A percentile compares a stretch with the other conserved stretches of the same genome.
These are phyloP conservation scores for Volvox carteri DNA, from an alignment of 163 green algal species.

Conservation along the genomic window DNA sequence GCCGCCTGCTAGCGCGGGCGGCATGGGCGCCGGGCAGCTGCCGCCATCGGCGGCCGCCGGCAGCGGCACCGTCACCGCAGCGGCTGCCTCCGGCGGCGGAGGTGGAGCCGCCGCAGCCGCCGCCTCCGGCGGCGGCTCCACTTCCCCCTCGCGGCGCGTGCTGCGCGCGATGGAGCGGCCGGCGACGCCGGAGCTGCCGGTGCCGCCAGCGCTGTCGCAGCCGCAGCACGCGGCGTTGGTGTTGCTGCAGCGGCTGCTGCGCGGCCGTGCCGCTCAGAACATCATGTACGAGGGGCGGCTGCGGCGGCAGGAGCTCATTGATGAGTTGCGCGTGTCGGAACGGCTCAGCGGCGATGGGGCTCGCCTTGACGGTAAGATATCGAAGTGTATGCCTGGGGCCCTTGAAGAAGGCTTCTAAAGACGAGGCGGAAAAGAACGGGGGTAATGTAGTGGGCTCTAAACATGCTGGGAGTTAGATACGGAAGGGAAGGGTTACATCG, in stretches of 20 bases:
- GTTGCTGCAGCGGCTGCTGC: constrained; percentile 86
- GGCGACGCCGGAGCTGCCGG: constrained; percentile 60
- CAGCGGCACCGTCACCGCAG: neutral
- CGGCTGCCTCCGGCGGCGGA: too few relatives aligned
- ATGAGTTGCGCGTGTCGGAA: constrained; percentile 66
- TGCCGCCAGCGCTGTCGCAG: constrained; percentile 49
- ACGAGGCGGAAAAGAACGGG: too few relatives aligned
- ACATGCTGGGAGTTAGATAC: too few relatives aligned
- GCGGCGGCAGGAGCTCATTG: constrained; percentile 75
- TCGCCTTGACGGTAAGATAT: constrained; percentile 14
- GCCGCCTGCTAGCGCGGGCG: neutral
- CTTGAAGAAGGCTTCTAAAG: too few relatives aligned
- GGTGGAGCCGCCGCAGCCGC: neutral
- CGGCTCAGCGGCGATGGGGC: neutral
- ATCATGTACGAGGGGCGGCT: constrained; percentile 79
- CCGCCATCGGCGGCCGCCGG: constrained; percentile 2
- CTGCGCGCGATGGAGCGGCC: constrained; percentile 53
- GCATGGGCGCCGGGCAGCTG: neutral
- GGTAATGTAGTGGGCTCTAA: too few relatives aligned
- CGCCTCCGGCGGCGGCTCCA: too few relatives aligned
- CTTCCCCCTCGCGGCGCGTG: neutral
- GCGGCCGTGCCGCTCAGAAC: constrained; percentile 84
- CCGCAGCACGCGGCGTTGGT: constrained; percentile 68
- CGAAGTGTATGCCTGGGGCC: too few relatives aligned
- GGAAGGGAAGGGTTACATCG: too few relatives aligned